Evolutionary conservation across 495 filamentous ascomycete genomes (phyloP), one percentile per base, ranked within the genome.

Genomic region (Trichoderma erinaceum): DNA sequence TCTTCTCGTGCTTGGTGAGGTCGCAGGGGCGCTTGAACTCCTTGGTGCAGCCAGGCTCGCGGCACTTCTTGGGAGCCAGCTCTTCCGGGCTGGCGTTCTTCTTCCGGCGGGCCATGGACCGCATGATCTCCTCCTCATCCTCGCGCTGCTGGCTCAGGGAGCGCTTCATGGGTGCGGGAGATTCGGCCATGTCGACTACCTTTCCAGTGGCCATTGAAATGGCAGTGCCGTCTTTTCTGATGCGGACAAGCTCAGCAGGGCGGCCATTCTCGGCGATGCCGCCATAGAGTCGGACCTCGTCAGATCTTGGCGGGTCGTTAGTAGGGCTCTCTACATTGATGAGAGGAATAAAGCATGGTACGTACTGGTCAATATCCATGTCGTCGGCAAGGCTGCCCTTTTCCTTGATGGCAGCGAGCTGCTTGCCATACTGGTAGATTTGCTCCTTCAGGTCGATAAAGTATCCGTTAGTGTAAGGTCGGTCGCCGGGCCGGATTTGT

Each of bases 1-100:
- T 98, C 81, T 98, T 99, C 78, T 95, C 91, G 75, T 99, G 95
- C 80, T 99, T 99, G 65, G 85, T 95, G 66, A 97, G 80, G 75
- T 97, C 93, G 78, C 93, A 97, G 6, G 91, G 90, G 56, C 93
- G 86, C 78, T 93, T 93, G 84, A 97, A 97, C 73, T 92, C 87
- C 78, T 96, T 96, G 77, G 88, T 87, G 78, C 93, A 97, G 63
- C 82, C 81, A 0, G 76, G 74, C 73, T 90, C 82, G 65, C 79
- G 80, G 78, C 90, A 93, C 66, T 79, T 81, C 75, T 90, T 90
- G 68, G 89, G 87, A 46, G 88, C 88, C 58, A 90, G 86, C 75
- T 91, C 86, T 80, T 90, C 90, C 0, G 87, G 88, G 38, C 80
- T 79, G 27, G 84, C 82, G 43, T 90, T 90, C 81, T 96, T 94